Base-by-base conservation (phyloP, 164 flowering plant species). In the Nelumbo lutea region DNA sequence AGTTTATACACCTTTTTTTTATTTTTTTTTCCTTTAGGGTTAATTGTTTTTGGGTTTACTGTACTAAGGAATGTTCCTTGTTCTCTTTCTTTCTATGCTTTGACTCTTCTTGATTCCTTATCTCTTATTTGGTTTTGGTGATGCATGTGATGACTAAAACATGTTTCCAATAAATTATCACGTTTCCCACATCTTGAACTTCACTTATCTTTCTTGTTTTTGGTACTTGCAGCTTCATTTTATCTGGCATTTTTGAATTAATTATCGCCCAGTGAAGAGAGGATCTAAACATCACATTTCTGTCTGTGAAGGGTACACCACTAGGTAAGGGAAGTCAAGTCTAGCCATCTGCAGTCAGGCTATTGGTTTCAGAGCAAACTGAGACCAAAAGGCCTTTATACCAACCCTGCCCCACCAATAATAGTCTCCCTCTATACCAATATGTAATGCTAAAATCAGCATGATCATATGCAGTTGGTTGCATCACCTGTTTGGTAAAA, bases 231-330 rank as follows among this genome's bases (percentile, higher is more conserved):
- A 85, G 85, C 84, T 85, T 80, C 74, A 62, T 13, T 87, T 87
- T 69, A 64, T 79, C n/a, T 81, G 85, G 62, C 85, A 87, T 70
- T 53, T 77, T n/a, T 79, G 88, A 51, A 69, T 67, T 38, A 67
- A 61, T 72, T 56, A 71, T 70, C 76, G 52, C 41, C 65, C 72
- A 38, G 58, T 15, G 15, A 75, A 69, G 79, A 75, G 42, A 64
- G 66, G 59, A 52, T 62, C 80, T 11, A 79, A 73, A 78, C 72
- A 66, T 59, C 57, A 15, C 38, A 58, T 11, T 42, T 39, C 62
- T 51, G 15, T 72, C 65, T 59, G 42, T 38, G 72, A 62, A 67
- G 69, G 71, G 66, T 68, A 52, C 7, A 52, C 41, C 2, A 62
- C 39, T 27, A 27, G 27, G 88, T 87, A 80, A 81, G 87, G 39